Conservation (phyloP, 202 grass and related monocot species). For the Alloteropsis angusta region DNA sequence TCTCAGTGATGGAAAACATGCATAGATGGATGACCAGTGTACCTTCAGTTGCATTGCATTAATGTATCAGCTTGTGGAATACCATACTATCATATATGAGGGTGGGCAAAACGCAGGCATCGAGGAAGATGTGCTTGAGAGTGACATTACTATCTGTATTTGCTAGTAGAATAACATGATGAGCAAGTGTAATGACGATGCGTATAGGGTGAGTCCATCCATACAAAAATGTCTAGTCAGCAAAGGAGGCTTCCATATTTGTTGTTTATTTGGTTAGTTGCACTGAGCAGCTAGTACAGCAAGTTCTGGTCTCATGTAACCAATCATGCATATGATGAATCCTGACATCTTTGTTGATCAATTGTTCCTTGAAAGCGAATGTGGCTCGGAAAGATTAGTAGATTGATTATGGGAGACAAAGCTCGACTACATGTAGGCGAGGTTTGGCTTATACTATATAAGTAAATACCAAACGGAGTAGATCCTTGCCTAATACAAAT, state of each 20-base stretch:
- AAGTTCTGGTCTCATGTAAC: not conserved
- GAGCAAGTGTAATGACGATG: not conserved
- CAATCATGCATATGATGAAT: not conserved
- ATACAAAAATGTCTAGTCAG: not conserved
- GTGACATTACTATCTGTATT: not conserved
- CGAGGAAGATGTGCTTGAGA: not conserved
- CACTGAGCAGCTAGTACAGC: not conserved
- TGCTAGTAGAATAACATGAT: not conserved
- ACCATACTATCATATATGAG: not conserved
- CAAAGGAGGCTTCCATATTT: not conserved
- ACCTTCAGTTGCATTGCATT: not conserved
- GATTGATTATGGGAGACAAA: too few species aligned
- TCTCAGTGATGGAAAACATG: not conserved
- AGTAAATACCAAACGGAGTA: too few species aligned
- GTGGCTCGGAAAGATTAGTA: too few species aligned
- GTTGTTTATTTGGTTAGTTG: not conserved
- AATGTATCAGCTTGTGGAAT: not conserved
- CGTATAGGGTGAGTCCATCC: too few species aligned
- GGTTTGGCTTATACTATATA: too few species aligned
- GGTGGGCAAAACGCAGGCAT: not conserved
- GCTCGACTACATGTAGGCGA: too few species aligned
- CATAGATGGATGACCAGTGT: not conserved
- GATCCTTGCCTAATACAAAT: too few species aligned
- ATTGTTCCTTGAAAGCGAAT: not conserved
- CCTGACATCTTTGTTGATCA: not conserved